Evolutionary conservation across 1,139 yeast species (phyloP), one percentile per base, ranked within the genome.

Genomic region (Candida mesenterica): DNA sequence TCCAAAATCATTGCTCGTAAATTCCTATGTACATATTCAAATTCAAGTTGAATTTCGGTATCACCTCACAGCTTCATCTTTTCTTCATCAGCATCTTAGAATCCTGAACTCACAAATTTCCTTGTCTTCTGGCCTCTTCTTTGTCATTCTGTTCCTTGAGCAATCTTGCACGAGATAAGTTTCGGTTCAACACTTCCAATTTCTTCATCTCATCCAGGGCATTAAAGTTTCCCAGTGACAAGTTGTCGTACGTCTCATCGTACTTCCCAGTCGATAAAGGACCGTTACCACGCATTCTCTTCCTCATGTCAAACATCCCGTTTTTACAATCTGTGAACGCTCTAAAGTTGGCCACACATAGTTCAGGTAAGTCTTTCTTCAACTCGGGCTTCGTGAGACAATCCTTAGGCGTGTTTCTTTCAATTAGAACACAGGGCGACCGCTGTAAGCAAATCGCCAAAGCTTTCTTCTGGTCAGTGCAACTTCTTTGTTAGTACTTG

Each of bases 401-500:
- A 42, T 88, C 82, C 46, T 86, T 83, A 4, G 98, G 98, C 3
- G 89, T 86, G 60, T 92, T 75, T 45, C 98, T 71, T 45, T 92
- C 87, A 27, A 92, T 75, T 66, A 92, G 74, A 38, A 92, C 98
- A 61, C 98, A 92, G 12, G 97, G 97, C 4, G 97, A 89, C 57
- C 97, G 72, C 59, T 92, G 98, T 33, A 92, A 72, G 55, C 98
- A 92, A 16, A 92, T 82, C 5, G 97, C 97, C 43, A 92, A 88
- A 12, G 95, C 96, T 51, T 79, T 87, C 52, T 89, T 78, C 53
- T 90, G 94, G 60, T 92, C 98, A 53, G 86, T 83, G 61, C 98
- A 92, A 72, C 96, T 89, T 40, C 7, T 2, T 18, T 13, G 44
- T 48, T 45, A 46, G 52, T 43, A 31, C 10, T 19, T 19, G 22